Base-by-base conservation (phyloP, 2,329 filamentous ascomycete genomes). In the Trichophyton benhamiae region DNA sequence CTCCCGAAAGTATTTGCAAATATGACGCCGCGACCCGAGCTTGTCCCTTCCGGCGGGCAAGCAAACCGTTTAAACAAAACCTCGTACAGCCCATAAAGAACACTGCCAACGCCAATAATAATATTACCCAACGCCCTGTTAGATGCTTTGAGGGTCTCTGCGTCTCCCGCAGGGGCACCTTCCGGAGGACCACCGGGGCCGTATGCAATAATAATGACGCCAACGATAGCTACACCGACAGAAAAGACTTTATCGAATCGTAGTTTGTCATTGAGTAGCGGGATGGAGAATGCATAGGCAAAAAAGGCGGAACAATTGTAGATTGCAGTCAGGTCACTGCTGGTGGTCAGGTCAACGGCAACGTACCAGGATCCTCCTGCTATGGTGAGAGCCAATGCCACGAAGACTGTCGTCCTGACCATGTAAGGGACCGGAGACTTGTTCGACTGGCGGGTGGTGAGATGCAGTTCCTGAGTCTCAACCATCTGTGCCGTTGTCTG, bases 241-340 rank as follows among this genome's bases (percentile, higher is more conserved):
- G 92, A 89, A 58, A 95, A 72, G 30, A 91, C 86, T 78, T 99
- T 99, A 76, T 89, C 89, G 42, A 87, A 76, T 22, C 89, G 85
- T 11, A 96, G 76, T 66, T 87, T 89, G 74, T 99, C 94, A 62
- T 88, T 85, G 1, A 99, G 80, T 17, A 99, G 76, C 0, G 91
- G 91, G 52, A 99, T 91, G 53, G 89, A 95, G 72, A 99, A 99
- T 11, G 89, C 92, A 72, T 99, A 99, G 57, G 94, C 94, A 73
- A 99, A 99, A 76, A 99, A 99, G 62, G 94, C 92, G 60, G 89
- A 95, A 80, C 94, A 99, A 77, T 99, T 99, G 82, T 99, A 99
- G 68, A 99, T 99, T 60, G 94, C 94, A 0, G 94, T 99, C 68
- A 99, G 77, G 74, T 99, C 94, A 66, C 88, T 91, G 2, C 94